These are phyloP conservation scores for Leishmania aethiopica DNA, from an alignment of 208 protist species.

Conservation along the genomic window DNA sequence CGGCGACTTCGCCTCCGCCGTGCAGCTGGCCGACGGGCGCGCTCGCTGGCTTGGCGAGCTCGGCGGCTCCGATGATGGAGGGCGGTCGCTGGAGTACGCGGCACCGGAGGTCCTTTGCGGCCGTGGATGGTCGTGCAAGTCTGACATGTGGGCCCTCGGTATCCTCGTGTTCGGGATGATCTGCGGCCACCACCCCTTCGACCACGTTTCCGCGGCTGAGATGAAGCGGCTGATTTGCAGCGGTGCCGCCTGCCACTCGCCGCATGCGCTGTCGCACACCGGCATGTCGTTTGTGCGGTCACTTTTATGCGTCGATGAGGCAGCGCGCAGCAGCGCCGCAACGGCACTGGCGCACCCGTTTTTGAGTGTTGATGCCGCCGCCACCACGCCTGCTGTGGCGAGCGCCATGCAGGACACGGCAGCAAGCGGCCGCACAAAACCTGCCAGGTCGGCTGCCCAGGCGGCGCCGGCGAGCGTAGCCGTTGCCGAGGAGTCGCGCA, in stretches of 20 bases:
- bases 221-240: slow-evolving; percentile 41
- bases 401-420: neutral
- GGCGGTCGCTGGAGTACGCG: slow-evolving; percentile 97
- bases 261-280: slow-evolving; percentile 33
- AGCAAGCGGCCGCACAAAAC: neutral
- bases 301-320: slow-evolving; percentile 56
- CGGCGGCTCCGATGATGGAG: neutral
- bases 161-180: slow-evolving; percentile 67
- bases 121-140: slow-evolving; percentile 40
- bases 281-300: slow-evolving; percentile 53
- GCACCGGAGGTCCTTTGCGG: slow-evolving; percentile 94
- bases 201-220: slow-evolving; percentile 32
- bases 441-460: neutral
- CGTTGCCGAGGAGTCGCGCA: neutral
- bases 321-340: slow-evolving; percentile 42
- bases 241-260: slow-evolving; percentile 40
- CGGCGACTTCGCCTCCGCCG: slow-evolving; percentile 96
- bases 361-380: slow-evolving; percentile 6
- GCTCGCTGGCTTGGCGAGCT: neutral
- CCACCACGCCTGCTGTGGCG: neutral
- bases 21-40: slow-evolving; percentile 12
- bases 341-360: slow-evolving; percentile 73
- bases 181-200: slow-evolving; percentile 58
- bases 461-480: neutral
- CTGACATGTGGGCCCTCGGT: slow-evolving; percentile 81